Percentiles rank a stretch among this genome's conserved stretches.
Conservation (phyloP, 495 filamentous ascomycete species). For the Aspergillus cavernicola region DNA sequence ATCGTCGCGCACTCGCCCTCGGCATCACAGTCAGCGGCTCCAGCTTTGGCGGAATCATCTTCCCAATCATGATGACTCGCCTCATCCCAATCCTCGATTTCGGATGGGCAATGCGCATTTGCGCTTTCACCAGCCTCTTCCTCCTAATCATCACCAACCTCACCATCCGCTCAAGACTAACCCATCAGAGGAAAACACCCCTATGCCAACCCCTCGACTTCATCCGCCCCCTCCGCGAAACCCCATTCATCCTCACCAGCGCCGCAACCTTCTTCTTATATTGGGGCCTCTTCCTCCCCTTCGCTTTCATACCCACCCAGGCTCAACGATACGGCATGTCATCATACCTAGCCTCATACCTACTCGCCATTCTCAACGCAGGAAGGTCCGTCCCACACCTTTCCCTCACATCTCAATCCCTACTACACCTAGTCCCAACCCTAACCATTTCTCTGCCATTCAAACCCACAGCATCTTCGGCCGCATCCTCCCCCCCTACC, state of each 20-base stretch:
- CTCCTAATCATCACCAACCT: conserved; percentile 30
- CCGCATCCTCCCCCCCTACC: conserved; percentile 67
- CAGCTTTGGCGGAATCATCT: conserved; percentile 51
- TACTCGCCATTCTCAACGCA: conserved; percentile 32
- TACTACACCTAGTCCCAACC: too few relatives aligned
- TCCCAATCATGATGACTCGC: conserved; percentile 37
- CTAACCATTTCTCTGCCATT: neutral
- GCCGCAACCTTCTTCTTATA: conserved; percentile 23
- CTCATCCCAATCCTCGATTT: conserved; percentile 37
- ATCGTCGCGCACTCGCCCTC: conserved; percentile 48
- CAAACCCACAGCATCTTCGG: conserved; percentile 53
- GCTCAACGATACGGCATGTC: conserved; percentile 28
- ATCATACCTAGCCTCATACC: conserved; percentile 20
- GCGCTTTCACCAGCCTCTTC: conserved; percentile 36
- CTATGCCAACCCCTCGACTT: conserved; percentile 18
- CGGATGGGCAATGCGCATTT: conserved; percentile 39
- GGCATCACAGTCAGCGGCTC: conserved; percentile 50
- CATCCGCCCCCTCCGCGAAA: conserved; percentile 52
- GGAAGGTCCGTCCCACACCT: conserved; percentile 23
- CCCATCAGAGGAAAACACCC: conserved; percentile 14
- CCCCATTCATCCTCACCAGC: conserved; percentile 50
- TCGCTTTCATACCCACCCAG: conserved; percentile 27
- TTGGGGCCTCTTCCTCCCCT: conserved; percentile 34
- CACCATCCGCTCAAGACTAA: conserved; percentile 28
- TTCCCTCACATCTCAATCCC: neutral